Conservation (phyloP, 2,329 filamentous ascomycete genomes). For the Fusarium graminum region DNA sequence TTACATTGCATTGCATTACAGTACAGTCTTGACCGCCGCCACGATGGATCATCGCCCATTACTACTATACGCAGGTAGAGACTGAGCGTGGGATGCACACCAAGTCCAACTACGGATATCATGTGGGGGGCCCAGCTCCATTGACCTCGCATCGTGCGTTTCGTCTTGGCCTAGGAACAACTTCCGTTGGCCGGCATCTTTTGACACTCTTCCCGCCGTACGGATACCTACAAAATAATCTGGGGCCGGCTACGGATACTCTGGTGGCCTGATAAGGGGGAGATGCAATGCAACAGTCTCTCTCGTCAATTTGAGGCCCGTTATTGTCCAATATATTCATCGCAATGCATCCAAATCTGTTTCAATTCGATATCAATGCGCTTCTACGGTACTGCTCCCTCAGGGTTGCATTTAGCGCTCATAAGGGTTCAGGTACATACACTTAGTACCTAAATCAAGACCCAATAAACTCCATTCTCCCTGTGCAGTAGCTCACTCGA, state of each 20-base stretch:
- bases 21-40: conserved; percentile 23
- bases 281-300: conserved; percentile 15
- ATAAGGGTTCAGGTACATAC: conserved; percentile 10
- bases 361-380: background rate
- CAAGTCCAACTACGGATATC: background rate
- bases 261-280: conserved; percentile 24
- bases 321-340: background rate
- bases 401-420: conserved; percentile 12
- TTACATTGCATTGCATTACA: conserved; percentile 12
- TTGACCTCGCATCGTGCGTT: conserved; percentile 39
- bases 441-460: background rate
- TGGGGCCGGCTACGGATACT: conserved; percentile 30
- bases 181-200: conserved; percentile 31
- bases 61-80: background rate
- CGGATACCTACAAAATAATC: conserved; percentile 1
- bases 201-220: conserved; percentile 14
- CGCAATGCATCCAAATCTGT: conserved; percentile 9
- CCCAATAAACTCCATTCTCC: conserved; percentile 13
- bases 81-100: conserved; percentile 36
- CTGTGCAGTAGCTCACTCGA: conserved; percentile 3
- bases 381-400: background rate
- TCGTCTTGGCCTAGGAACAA: conserved; percentile 30
- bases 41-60: background rate
- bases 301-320: conserved; percentile 22
- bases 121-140: conserved; percentile 35